Conservation (phyloP, 768 basidiomycete genomes). For the Macrolepiota dolichaula region DNA sequence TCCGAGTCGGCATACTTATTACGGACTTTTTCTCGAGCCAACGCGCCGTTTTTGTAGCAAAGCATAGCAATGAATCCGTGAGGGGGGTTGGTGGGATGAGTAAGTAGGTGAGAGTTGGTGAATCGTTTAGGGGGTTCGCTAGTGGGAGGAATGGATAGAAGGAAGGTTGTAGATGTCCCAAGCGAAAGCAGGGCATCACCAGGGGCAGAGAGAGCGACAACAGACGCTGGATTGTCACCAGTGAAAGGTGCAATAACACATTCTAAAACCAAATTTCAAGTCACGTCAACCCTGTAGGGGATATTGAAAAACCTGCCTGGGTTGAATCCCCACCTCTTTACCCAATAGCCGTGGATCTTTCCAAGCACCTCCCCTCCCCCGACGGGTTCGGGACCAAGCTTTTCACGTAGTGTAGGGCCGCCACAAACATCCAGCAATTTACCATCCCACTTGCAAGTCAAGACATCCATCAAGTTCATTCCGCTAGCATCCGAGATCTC, state of each 20-base stretch:
- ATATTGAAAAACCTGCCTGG: conserved; percentile 38
- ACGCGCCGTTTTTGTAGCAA: conserved; percentile 87
- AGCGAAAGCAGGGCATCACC: conserved; percentile 84
- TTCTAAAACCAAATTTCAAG: conserved; percentile 33
- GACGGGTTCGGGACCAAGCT: conserved; percentile 78
- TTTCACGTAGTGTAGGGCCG: conserved; percentile 59
- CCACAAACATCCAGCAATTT: conserved; percentile 64
- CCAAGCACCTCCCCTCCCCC: conserved; percentile 68
- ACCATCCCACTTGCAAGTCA: conserved; percentile 72
- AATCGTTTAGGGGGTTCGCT: conserved; percentile 63
- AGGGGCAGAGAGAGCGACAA: conserved; percentile 68
- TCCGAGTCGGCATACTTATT: conserved; percentile 55
- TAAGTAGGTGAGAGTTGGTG: conserved; percentile 72
- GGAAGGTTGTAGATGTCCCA: conserved; percentile 85
- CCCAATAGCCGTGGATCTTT: conserved; percentile 65
- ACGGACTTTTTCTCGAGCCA: conserved; percentile 76
- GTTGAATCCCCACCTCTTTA: conserved; percentile 70
- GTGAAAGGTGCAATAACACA: conserved; percentile 84
- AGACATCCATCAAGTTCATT: conserved; percentile 84
- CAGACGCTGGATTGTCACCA: conserved; percentile 87
- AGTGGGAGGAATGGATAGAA: conserved; percentile 71
- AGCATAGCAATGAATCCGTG: conserved; percentile 83
- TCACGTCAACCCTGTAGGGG: background rate
- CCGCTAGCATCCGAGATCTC: conserved; percentile 90
- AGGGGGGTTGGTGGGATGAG: conserved; percentile 57